phyloP scores from a whole-genome alignment of 345 rosid genomes.

The Melaleuca quinquenervia region DNA sequence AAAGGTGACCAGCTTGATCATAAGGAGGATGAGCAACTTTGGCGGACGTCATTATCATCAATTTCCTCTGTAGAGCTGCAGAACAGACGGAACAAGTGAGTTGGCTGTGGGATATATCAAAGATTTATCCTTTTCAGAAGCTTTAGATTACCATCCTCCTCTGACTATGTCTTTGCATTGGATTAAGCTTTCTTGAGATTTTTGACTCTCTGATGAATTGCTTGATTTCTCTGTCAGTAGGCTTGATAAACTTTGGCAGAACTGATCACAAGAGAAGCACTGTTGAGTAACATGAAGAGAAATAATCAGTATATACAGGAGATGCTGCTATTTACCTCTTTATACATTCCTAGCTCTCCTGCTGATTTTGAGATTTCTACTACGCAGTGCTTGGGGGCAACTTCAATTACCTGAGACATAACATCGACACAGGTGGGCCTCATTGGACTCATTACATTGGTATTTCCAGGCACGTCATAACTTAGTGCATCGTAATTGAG shows the following conservation, averaged over 20 bases:
- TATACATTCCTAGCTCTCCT: constrained; percentile 58
- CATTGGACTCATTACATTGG: not conserved
- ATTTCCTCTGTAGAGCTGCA: constrained; percentile 5
- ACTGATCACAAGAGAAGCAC: constrained; percentile 27
- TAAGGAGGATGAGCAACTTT: constrained; percentile 6
- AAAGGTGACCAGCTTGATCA: not conserved
- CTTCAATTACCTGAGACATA: constrained; percentile 52
- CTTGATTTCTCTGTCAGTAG: constrained; percentile 43
- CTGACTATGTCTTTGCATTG: constrained; percentile 1
- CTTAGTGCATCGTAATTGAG: not conserved
- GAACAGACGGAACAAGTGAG: constrained; percentile 2
- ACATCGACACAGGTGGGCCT: not conserved
- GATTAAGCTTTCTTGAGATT: constrained; percentile 2
- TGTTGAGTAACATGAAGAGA: not conserved
- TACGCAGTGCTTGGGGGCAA: constrained; percentile 76
- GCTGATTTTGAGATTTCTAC: constrained; percentile 79
- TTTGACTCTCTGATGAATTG: constrained; percentile 5
- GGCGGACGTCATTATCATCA: not conserved
- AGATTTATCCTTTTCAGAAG: not conserved
- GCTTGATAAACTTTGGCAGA: constrained; percentile 70
- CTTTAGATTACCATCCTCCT: constrained; percentile 19
- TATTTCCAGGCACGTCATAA: not conserved
- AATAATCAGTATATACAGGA: not conserved
- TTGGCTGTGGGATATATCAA: not conserved
- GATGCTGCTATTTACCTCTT: constrained; percentile 29